A percentile compares a stretch with the other conserved stretches of the same genome.
phyloP scores from a whole-genome alignment of 2,329 filamentous ascomycete species.

The Cladorrhinum sp. region DNA sequence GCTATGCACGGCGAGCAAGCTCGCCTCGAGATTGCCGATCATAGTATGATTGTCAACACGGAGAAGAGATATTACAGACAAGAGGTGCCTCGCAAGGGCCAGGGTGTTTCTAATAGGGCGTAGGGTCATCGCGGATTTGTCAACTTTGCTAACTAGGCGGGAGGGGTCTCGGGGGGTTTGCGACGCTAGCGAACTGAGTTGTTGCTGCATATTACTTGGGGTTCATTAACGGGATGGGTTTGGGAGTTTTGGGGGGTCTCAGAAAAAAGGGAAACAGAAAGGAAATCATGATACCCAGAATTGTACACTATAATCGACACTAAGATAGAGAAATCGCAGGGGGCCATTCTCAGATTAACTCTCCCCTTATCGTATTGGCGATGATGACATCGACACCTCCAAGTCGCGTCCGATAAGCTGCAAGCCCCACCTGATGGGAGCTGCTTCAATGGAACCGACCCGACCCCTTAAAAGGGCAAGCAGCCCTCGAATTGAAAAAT shows the following conservation, averaged over 20 bases:
- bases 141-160: not conserved
- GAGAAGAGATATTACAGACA: slow-evolving; percentile 52
- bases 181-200: not conserved
- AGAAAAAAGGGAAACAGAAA: not conserved
- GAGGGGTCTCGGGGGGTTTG: not conserved
- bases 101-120: slow-evolving; percentile 14
- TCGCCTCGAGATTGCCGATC: slow-evolving; percentile 54
- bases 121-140: not conserved
- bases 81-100: slow-evolving; percentile 44
- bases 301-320: not conserved
- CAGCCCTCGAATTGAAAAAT: too few relatives aligned
- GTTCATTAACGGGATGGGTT: not conserved
- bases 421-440: not conserved
- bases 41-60: slow-evolving; percentile 63
- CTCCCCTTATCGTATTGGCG: not conserved
- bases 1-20: slow-evolving; percentile 34
- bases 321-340: not conserved
- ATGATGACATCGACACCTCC: not conserved
- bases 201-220: not conserved
- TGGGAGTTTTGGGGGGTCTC: not conserved
- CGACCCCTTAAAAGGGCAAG: too few relatives aligned
- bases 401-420: not conserved
- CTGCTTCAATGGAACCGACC: too few relatives aligned
- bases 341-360: not conserved
- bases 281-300: slow-evolving; percentile 4